A percentile compares a stretch with the other conserved stretches of the same genome.
Conservation (phyloP, 305 asterid species). For the Solanum aculeatissimum region DNA sequence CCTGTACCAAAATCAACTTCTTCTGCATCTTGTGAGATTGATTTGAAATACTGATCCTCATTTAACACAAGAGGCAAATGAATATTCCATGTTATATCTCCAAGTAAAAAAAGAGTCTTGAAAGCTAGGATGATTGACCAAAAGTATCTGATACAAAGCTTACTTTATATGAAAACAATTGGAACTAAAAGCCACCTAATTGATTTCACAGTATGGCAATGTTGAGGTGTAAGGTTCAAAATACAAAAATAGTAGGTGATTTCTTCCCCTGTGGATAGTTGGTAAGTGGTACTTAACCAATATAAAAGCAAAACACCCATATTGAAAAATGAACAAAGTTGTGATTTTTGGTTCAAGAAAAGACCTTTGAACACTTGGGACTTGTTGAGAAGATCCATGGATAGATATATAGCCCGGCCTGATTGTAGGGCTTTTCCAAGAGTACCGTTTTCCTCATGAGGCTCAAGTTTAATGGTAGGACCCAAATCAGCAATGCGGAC, state of each 20-base stretch:
- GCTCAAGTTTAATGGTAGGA: conserved; percentile 47
- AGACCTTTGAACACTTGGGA: conserved; percentile 67
- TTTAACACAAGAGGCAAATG: not conserved
- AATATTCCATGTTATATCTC: not conserved
- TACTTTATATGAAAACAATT: not conserved
- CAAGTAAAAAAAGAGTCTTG: not conserved
- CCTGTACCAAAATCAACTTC: not conserved
- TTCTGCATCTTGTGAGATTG: not conserved
- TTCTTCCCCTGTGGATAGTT: not conserved
- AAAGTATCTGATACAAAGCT: not conserved
- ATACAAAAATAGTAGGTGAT: not conserved
- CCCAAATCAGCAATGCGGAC: conserved; percentile 79
- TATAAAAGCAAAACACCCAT: not conserved
- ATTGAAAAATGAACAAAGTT: not conserved
- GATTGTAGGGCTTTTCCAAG: conserved; percentile 62
- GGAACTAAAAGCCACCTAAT: not conserved
- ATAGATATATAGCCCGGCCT: conserved; percentile 56
- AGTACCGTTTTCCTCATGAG: conserved; percentile 50
- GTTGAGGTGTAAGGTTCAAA: not conserved
- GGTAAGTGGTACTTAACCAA: not conserved
- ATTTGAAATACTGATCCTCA: not conserved
- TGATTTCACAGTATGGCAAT: not conserved
- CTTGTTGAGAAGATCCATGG: conserved; percentile 85
- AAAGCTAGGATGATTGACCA: not conserved
- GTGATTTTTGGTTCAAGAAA: not conserved